phyloP scores from a whole-genome alignment of 2,329 filamentous ascomycete species.

The Cladophialophora psammophila region DNA sequence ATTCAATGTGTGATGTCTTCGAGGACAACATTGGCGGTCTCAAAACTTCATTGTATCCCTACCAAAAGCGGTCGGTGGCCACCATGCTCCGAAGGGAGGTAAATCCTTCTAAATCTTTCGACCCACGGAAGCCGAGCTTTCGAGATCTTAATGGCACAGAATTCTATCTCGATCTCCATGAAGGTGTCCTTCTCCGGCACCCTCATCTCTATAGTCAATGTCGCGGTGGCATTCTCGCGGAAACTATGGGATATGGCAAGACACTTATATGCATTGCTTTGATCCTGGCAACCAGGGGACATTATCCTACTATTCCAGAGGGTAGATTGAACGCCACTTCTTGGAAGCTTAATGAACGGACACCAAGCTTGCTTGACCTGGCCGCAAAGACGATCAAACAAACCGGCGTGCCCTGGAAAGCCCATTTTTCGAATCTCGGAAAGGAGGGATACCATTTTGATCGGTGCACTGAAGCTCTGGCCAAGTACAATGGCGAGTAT shows the following conservation, averaged over 20 bases:
- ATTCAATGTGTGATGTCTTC: constrained; percentile 50
- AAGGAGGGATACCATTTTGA: constrained; percentile 60
- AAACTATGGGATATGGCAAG: constrained; percentile 72
- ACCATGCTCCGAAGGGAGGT: constrained; percentile 84
- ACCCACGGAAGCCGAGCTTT: constrained; percentile 73
- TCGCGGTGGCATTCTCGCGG: constrained; percentile 66
- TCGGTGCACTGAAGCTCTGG: constrained; percentile 64
- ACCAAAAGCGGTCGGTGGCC: constrained; percentile 81
- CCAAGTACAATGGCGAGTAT: constrained; percentile 67
- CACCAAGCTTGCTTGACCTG: constrained; percentile 76
- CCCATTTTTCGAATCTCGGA: constrained; percentile 64
- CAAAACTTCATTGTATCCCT: constrained; percentile 72
- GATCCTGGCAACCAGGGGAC: constrained; percentile 75
- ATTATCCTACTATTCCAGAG: constrained; percentile 71
- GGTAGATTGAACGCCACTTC: constrained; percentile 59
- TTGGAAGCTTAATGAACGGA: constrained; percentile 53
- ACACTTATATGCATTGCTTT: constrained; percentile 83
- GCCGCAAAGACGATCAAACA: constrained; percentile 73
- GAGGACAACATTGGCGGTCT: constrained; percentile 46
- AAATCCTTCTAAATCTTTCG: constrained; percentile 68
- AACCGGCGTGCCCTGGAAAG: constrained; percentile 73
- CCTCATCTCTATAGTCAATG: constrained; percentile 76
- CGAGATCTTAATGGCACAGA: constrained; percentile 65
- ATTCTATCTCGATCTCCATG: constrained; percentile 76
- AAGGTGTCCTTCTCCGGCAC: constrained; percentile 68